Conservation (phyloP, 352 stramenopile genomes). For the Nothophytophthora sp. region DNA sequence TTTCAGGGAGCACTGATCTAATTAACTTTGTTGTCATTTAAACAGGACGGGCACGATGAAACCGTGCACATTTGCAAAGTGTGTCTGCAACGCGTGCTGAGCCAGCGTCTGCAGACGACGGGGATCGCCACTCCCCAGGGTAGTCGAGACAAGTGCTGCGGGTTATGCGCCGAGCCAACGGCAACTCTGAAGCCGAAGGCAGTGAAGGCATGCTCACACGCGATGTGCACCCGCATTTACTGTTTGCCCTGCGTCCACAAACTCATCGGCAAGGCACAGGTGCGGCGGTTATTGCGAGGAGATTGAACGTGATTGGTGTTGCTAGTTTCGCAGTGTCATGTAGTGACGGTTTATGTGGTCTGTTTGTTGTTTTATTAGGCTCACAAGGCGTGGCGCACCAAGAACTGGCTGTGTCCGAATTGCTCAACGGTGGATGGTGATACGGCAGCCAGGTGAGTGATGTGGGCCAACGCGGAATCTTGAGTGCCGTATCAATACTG, state of each 20-base stretch:
- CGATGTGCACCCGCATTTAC: conserved; percentile 52
- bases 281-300: too few relatives aligned
- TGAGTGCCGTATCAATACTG: too few relatives aligned
- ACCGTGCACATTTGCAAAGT: conserved; percentile 61
- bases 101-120: conserved; percentile 28
- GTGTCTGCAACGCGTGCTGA: conserved; percentile 59
- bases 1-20: neutral
- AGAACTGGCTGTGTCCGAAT: conserved; percentile 69
- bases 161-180: conserved; percentile 45
- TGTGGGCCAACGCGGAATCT: too few relatives aligned
- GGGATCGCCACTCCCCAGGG: conserved; percentile 5
- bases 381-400: conserved; percentile 55
- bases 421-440: conserved; percentile 35
- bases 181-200: conserved; percentile 21
- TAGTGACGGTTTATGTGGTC: too few relatives aligned
- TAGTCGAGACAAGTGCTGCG: conserved; percentile 35
- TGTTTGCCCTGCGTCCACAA: conserved; percentile 59
- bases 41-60: conserved; percentile 51
- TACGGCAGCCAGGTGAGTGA: neutral
- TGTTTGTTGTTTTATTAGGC: conserved; percentile 6
- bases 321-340: too few relatives aligned
- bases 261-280: conserved; percentile 58
- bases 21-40: neutral
- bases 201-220: conserved; percentile 43
- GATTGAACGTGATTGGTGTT: neutral